Conservation (phyloP, 805 yeast species). For the Alloascoidea hylecoeti region DNA sequence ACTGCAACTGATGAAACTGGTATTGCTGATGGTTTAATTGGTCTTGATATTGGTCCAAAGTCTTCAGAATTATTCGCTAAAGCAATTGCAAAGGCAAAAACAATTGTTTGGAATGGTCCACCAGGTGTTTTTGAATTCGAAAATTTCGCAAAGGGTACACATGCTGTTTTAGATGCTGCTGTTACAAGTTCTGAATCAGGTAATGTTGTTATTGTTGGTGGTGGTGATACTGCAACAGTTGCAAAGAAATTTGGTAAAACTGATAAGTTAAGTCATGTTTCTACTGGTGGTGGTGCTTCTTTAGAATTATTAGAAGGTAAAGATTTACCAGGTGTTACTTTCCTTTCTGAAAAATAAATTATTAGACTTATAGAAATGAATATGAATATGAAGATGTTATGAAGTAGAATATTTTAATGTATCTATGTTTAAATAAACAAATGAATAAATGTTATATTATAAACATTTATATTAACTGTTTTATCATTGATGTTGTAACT, state of each 20-base stretch:
- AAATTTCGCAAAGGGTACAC: conserved; percentile 83
- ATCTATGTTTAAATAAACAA: too few species aligned
- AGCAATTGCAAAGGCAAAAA: conserved; percentile 86
- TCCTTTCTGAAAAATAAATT: conserved; percentile 62
- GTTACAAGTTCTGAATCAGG: conserved; percentile 71
- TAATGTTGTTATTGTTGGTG: conserved; percentile 93
- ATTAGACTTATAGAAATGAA: not conserved
- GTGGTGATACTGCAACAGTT: conserved; percentile 99
- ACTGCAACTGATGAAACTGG: conserved; percentile 81
- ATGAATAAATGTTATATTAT: too few species aligned
- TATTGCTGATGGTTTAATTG: conserved; percentile 91
- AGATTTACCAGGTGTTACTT: conserved; percentile 94
- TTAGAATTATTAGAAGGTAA: conserved; percentile 98
- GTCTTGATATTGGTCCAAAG: conserved; percentile 92
- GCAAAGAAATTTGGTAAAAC: conserved; percentile 97
- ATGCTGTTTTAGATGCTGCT: conserved; percentile 76
- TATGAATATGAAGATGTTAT: not conserved
- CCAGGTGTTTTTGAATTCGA: conserved; percentile 99
- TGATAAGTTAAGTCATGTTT: conserved; percentile 93
- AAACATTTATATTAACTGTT: too few species aligned
- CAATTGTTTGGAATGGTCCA: conserved; percentile 99
- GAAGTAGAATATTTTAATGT: too few species aligned
- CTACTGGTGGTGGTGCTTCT: conserved; percentile 99
- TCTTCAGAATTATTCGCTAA: conserved; percentile 65
- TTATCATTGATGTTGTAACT: too few species aligned